These are phyloP conservation scores for Alnus rubra DNA, from an alignment of 306 rosid species.

Conservation along the genomic window DNA sequence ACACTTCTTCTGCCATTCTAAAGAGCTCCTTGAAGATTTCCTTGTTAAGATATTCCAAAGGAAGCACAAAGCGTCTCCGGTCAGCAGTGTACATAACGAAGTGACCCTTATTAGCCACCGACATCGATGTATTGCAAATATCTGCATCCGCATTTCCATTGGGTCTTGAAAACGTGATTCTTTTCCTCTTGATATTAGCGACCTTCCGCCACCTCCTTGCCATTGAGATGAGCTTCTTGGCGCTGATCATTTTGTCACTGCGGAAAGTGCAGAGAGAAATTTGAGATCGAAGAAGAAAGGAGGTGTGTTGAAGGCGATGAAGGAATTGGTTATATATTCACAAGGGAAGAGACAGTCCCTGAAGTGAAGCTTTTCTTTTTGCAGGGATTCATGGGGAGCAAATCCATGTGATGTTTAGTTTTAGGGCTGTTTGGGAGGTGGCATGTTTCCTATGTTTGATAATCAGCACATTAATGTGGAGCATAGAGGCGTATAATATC, in stretches of 20 bases:
- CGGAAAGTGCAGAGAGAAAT: background rate
- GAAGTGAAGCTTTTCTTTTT: background rate
- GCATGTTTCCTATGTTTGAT: background rate
- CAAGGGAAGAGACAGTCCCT: background rate
- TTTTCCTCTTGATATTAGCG: background rate
- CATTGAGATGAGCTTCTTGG: conserved; percentile 23
- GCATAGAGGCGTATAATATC: no score
- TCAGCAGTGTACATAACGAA: conserved; percentile 28
- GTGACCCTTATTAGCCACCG: conserved; percentile 1
- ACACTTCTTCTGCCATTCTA: conserved; percentile 18
- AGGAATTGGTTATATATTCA: background rate
- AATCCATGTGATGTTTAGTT: background rate
- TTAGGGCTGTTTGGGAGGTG: background rate
- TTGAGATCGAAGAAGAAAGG: background rate
- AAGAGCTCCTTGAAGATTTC: conserved; percentile 23
- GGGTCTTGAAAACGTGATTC: background rate
- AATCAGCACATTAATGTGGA: conserved; percentile 4
- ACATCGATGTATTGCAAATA: no score
- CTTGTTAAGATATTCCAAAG: conserved; percentile 18
- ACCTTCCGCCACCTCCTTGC: conserved; percentile 23
- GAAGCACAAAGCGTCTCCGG: conserved; percentile 22
- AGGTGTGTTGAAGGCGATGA: background rate
- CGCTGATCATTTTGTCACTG: conserved; percentile 4
- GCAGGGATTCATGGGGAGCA: background rate
- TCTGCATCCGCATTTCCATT: background rate